Evolutionary conservation across 2,329 filamentous ascomycete species (phyloP).

Genomic region (Colletotrichum graminicola): DNA sequence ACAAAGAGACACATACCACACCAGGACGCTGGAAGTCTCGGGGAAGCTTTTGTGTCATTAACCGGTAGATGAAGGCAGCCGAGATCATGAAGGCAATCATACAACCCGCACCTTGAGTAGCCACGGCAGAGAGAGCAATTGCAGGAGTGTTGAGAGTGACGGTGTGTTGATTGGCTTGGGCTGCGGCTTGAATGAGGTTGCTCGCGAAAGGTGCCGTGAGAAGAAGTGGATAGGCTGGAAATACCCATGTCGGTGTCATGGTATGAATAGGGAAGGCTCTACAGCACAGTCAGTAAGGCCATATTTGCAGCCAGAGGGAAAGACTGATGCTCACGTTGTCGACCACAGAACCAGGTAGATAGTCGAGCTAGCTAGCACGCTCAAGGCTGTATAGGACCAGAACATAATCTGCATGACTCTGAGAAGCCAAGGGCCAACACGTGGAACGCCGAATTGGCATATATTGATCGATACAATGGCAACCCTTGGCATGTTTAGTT

Average conservation of each 20-base stretch:
- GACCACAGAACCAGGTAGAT: conserved; percentile 82
- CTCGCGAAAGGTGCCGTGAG: conserved; percentile 81
- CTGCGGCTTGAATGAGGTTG: conserved; percentile 62
- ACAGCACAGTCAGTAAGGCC: background rate
- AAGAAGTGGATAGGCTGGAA: conserved; percentile 85
- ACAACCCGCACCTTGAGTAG: conserved; percentile 67
- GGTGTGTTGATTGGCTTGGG: conserved; percentile 44
- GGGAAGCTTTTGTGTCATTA: conserved; percentile 90
- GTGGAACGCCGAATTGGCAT: conserved; percentile 78
- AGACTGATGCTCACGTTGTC: conserved; percentile 58
- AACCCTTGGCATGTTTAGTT: conserved; percentile 62
- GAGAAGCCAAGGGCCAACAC: conserved; percentile 72
- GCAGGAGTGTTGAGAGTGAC: conserved; percentile 56
- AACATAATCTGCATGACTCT: conserved; percentile 74
- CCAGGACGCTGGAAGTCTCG: conserved; percentile 81
- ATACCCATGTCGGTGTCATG: conserved; percentile 92
- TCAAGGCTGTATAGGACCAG: conserved; percentile 79
- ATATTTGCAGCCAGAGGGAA: background rate
- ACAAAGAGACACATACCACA: conserved; percentile 62
- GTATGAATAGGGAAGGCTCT: conserved; percentile 76
- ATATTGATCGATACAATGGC: conserved; percentile 84
- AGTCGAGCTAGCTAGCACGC: conserved; percentile 74
- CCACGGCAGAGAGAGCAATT: conserved; percentile 62
- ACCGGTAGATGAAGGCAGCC: conserved; percentile 83
- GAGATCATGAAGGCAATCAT: conserved; percentile 81